Conservation (phyloP, 2,329 filamentous ascomycete species). For the Plectosphaerella plurivora region DNA sequence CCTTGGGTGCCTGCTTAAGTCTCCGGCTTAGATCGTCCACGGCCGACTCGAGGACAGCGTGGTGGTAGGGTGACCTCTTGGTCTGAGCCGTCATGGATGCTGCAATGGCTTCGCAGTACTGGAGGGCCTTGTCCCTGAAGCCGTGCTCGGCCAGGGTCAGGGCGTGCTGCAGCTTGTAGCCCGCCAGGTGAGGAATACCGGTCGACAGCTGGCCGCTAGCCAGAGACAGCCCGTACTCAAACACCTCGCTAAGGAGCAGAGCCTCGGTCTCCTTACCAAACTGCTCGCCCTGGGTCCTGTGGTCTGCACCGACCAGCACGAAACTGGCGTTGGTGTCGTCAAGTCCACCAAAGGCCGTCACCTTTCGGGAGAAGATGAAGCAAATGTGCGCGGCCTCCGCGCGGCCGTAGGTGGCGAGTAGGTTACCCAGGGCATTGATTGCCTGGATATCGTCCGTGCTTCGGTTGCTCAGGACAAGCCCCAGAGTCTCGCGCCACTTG, state of each 20-base stretch:
- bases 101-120: conserved; percentile 85
- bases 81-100: conserved; percentile 74
- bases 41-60: conserved; percentile 65
- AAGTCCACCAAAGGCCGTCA: conserved; percentile 71
- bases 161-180: conserved; percentile 89
- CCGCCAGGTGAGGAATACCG: conserved; percentile 74
- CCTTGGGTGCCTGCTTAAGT: conserved; percentile 79
- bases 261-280: conserved; percentile 79
- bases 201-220: conserved; percentile 50
- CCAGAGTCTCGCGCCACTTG: conserved; percentile 89
- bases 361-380: conserved; percentile 75
- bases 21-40: conserved; percentile 82
- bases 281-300: conserved; percentile 64
- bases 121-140: conserved; percentile 73
- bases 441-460: conserved; percentile 75
- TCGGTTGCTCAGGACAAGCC: conserved; percentile 82
- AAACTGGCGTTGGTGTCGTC: conserved; percentile 78
- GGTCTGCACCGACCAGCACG: conserved; percentile 81
- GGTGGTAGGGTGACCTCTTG: conserved; percentile 81
- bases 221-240: conserved; percentile 83
- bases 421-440: conserved; percentile 72
- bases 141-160: conserved; percentile 80
- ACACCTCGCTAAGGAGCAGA: conserved; percentile 91
- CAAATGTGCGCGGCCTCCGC: conserved; percentile 92
- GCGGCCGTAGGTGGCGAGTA: conserved; percentile 81